Conservation (phyloP, 169 alveolate species). For the Amoebophrya sp. region DNA sequence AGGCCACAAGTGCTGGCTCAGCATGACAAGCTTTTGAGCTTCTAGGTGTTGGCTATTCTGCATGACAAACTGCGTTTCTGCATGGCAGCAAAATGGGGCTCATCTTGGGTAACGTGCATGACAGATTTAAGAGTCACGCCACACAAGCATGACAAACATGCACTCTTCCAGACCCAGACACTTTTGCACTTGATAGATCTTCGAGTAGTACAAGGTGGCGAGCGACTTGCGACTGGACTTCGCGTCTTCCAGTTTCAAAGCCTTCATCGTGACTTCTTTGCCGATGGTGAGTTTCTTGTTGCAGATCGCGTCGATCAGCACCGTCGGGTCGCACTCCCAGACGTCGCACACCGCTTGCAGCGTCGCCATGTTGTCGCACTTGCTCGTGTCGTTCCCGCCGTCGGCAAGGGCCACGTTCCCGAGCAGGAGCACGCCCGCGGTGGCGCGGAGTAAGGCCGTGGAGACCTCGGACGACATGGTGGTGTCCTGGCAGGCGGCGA, state of each 20-base stretch:
- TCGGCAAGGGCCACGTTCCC: not conserved
- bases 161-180: too few species aligned
- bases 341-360: not conserved
- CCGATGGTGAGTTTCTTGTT: not conserved
- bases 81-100: too few species aligned
- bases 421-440: not conserved
- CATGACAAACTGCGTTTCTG: too few species aligned
- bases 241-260: not conserved
- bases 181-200: too few species aligned
- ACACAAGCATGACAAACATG: too few species aligned
- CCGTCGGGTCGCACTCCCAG: not conserved
- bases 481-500: not conserved
- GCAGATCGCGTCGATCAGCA: not conserved
- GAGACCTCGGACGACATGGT: not conserved
- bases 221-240: not conserved
- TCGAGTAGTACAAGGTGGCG: not conserved
- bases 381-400: not conserved
- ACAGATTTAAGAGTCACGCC: too few species aligned
- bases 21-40: too few species aligned
- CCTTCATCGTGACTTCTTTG: not conserved
- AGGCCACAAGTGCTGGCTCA: too few species aligned
- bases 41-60: too few species aligned
- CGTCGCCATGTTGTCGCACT: not conserved
- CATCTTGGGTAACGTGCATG: too few species aligned
- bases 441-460: not conserved